Evolutionary conservation across 106 monocot genomes (phyloP).

Genomic region (Platanthera guangdongensis): DNA sequence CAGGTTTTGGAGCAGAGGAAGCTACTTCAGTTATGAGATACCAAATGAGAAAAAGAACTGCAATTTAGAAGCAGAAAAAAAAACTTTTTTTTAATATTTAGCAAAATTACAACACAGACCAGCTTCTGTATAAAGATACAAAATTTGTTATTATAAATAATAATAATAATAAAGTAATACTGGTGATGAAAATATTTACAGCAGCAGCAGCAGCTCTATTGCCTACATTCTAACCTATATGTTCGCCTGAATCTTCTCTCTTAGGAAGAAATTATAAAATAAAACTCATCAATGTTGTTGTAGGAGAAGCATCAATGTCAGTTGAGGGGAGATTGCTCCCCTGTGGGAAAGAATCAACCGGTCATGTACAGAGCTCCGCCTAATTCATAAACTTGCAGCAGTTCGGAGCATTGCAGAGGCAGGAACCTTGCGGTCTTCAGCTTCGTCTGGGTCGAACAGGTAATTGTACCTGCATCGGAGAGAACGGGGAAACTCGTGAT

Average conservation of each 20-base stretch:
- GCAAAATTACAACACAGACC: too few species aligned
- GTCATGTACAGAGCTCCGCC: slow-evolving; percentile 7
- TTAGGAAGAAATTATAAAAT: neutral
- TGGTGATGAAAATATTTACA: neutral
- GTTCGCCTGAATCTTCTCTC: neutral
- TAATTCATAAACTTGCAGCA: slow-evolving; percentile 75
- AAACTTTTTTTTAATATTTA: too few species aligned
- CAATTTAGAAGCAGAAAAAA: too few species aligned
- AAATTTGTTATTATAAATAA: too few species aligned
- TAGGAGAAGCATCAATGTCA: neutral
- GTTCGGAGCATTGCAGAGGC: slow-evolving; percentile 61
- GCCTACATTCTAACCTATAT: neutral
- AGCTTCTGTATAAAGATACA: too few species aligned
- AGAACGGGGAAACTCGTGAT: neutral
- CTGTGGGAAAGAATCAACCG: slow-evolving; percentile 14
- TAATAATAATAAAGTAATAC: too few species aligned
- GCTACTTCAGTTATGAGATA: too few species aligned
- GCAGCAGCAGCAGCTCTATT: neutral
- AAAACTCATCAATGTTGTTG: neutral
- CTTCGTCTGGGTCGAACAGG: slow-evolving; percentile 72
- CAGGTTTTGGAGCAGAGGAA: too few species aligned
- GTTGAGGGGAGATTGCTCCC: slow-evolving; percentile 5
- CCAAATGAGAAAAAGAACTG: too few species aligned
- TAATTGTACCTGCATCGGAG: slow-evolving; percentile 56
- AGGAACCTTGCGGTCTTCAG: slow-evolving; percentile 75